These are phyloP conservation scores for Penicillium coprophilum DNA, from an alignment of 495 filamentous ascomycete genomes.

Conservation along the genomic window DNA sequence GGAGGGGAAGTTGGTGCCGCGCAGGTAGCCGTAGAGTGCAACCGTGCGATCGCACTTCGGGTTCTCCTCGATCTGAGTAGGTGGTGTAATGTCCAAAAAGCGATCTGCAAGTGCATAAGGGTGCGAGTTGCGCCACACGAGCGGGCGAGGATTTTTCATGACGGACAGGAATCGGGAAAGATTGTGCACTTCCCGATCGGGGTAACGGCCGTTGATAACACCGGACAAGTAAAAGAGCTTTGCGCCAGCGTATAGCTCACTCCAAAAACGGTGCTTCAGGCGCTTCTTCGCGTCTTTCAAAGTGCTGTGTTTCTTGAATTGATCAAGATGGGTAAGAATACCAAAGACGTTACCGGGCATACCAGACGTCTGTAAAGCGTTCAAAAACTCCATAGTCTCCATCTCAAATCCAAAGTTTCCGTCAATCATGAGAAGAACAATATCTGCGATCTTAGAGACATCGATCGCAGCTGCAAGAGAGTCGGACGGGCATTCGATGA, in stretches of 20 bases:
- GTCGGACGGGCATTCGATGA: conserved; percentile 94
- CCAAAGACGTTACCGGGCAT: conserved; percentile 99
- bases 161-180: conserved; percentile 90
- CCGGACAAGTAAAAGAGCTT: conserved; percentile 96
- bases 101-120: conserved; percentile 92
- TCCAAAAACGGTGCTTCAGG: conserved; percentile 94
- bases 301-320: conserved; percentile 89
- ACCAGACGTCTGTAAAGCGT: conserved; percentile 81
- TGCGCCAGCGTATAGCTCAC: conserved; percentile 91
- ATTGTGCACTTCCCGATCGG: conserved; percentile 95
- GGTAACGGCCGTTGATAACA: conserved; percentile 93
- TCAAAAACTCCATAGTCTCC: conserved; percentile 99
- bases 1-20: conserved; percentile 93
- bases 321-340: conserved; percentile 91
- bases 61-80: conserved; percentile 82
- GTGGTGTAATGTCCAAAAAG: conserved; percentile 91
- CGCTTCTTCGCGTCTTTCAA: conserved; percentile 90
- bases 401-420: conserved; percentile 99
- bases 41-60: conserved; percentile 86
- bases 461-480: conserved; percentile 92
- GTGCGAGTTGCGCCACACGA: conserved; percentile 96
- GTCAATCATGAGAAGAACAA: conserved; percentile 95
- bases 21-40: conserved; percentile 87
- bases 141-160: conserved; percentile 96
- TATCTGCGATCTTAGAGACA: conserved; percentile 92